Base-by-base conservation (phyloP, 129 eudicot species). In the Chrysanthemum seticuspe region DNA sequence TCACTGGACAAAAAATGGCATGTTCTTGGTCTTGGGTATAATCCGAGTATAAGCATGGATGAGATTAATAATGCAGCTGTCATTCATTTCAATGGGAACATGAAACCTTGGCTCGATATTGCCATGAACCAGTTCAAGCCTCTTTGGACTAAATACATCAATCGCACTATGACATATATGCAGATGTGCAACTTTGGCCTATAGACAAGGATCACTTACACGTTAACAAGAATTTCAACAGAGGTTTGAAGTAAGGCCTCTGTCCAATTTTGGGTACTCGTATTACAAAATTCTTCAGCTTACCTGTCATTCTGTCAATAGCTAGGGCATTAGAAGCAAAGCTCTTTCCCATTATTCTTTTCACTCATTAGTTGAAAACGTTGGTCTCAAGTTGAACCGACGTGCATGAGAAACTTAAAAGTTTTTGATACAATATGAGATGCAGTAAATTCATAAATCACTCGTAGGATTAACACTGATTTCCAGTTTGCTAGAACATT, bases 81-180 rank as follows among this genome's bases (percentile, higher is more conserved):
- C 58, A 83, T 88, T 76, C 98, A 92, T 83, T 92, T 83, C 74
- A 87, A 85, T 10, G 98, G 98, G 67, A 86, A 87, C 87, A 92
- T 92, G 98, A 92, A 92, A 76, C 98, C 98, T 54, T 92, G 98
- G 98, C 96, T 92, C 45, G 98, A 92, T 76, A 92, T 92, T 64
- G 96, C 91, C 25, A 75, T 89, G 94, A 92, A 89, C 74, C 96
- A 84, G 70, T 92, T 79, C 69, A 92, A 92, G 91, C 83, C 87
- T 74, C 91, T 89, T 1, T 92, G 98, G 98, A 85, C 98, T 14
- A 92, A 92, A 79, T 89, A 92, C 64, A 88, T 92, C 36, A 96
- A 89, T 81, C 74, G 57, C 11, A 87, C 85, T 16, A 81, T 85
- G 88, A 90, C 85, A 71, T 89, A 79, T 71, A 86, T 92, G 85